phyloP scores from a whole-genome alignment of 2,329 filamentous ascomycete genomes.

The Epichloe sp. region DNA sequence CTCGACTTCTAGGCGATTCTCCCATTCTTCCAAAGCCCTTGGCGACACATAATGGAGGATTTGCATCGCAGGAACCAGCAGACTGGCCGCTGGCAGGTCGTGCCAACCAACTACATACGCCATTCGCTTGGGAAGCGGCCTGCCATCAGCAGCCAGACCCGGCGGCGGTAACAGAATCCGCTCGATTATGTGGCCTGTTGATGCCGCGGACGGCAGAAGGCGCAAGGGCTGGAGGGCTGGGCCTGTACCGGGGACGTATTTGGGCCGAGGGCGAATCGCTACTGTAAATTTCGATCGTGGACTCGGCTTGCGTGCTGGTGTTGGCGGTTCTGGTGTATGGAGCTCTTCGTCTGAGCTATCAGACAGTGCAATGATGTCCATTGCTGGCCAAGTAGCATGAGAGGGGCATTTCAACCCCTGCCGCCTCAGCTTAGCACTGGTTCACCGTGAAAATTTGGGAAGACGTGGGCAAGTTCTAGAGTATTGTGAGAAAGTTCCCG shows the following conservation, averaged over 20 bases:
- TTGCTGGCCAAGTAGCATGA: neutral
- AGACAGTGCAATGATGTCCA: neutral
- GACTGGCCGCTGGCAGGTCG: conserved; percentile 35
- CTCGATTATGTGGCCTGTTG: conserved; percentile 43
- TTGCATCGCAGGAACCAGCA: conserved; percentile 31
- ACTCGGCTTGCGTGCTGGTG: neutral
- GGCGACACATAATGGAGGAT: conserved; percentile 48
- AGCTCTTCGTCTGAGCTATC: conserved; percentile 1
- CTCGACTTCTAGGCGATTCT: conserved; percentile 30
- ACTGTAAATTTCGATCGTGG: neutral
- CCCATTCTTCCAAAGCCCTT: conserved; percentile 42
- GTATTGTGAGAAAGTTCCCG: too few relatives aligned
- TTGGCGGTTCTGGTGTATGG: neutral
- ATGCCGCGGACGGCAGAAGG: conserved; percentile 35
- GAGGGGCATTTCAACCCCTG: conserved; percentile 1
- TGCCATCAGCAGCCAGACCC: conserved; percentile 19
- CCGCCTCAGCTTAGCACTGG: neutral
- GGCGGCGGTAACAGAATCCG: conserved; percentile 33
- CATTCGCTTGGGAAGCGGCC: conserved; percentile 28
- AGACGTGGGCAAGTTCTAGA: neutral
- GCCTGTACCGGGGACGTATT: conserved; percentile 33
- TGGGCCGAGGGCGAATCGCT: conserved; percentile 6
- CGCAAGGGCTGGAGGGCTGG: conserved; percentile 33
- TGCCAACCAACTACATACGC: conserved; percentile 43
- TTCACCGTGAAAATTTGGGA: neutral